A percentile compares a stretch with the other conserved stretches of the same genome.
phyloP scores from a whole-genome alignment of 192 early-diverging fungal species.

The Backusella parvicylindrica region DNA sequence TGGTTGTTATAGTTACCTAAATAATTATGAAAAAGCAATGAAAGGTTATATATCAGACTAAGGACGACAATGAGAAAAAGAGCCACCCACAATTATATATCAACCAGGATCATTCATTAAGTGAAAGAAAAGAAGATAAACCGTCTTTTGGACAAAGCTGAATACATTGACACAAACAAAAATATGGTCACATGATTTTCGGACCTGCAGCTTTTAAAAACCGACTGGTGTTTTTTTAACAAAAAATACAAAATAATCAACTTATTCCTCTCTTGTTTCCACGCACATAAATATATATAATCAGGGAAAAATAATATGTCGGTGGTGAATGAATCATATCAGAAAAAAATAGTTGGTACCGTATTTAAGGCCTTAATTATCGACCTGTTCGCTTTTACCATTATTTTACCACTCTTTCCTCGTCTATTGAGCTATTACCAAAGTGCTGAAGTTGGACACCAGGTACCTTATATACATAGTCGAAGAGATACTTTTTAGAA shows the following conservation, averaged over 20 bases:
- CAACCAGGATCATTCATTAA: constrained; percentile 17
- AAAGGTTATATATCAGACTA: not conserved
- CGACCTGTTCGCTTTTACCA: constrained; percentile 96
- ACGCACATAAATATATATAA: not conserved
- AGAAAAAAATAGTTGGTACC: constrained; percentile 36
- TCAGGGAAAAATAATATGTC: not conserved
- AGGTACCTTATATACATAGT: not conserved
- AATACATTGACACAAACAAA: not conserved
- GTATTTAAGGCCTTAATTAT: constrained; percentile 88
- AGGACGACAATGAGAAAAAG: not conserved
- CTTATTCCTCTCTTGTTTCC: not conserved
- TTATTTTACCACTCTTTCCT: constrained; percentile 94
- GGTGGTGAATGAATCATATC: not conserved
- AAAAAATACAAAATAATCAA: not conserved
- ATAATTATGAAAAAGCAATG: not conserved
- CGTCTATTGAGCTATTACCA: constrained; percentile 87
- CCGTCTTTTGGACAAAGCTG: not conserved
- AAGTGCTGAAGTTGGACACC: constrained; percentile 51
- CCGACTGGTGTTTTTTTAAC: not conserved
- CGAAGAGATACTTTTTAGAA: no score
- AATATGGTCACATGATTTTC: not conserved
- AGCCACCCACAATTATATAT: not conserved
- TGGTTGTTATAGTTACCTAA: not conserved
- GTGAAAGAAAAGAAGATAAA: constrained; percentile 8
- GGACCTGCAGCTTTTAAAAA: not conserved